Evolutionary conservation across 371 early-diverging fungal genomes (phyloP).

Genomic region (Lichtheimia corymbifera): DNA sequence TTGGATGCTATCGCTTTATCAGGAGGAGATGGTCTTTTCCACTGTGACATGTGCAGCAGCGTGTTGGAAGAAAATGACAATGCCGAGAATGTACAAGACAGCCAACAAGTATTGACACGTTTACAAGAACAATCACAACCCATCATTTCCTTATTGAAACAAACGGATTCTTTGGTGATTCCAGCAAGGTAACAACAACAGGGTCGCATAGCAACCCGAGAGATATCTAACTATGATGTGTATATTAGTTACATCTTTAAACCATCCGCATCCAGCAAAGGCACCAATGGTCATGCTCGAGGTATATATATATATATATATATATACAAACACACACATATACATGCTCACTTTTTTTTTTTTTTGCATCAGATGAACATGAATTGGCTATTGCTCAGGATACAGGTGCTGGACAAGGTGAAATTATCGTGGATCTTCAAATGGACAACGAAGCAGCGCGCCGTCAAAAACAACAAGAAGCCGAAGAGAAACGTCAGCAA

Average conservation of each 20-base stretch:
- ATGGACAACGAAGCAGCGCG: slow-evolving; percentile 74
- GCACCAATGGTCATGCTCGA: slow-evolving; percentile 21
- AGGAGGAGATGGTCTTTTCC: slow-evolving; percentile 54
- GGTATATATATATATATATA: slow-evolving; percentile 27
- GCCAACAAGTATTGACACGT: slow-evolving; percentile 37
- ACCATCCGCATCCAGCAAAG: slow-evolving; percentile 24
- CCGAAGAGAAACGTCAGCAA: slow-evolving; percentile 73
- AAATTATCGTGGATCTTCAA: slow-evolving; percentile 79
- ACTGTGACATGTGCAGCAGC: slow-evolving; percentile 62
- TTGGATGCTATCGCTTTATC: slow-evolving; percentile 59
- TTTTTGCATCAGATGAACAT: slow-evolving; percentile 28
- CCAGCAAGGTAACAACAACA: slow-evolving; percentile 51
- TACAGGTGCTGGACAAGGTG: slow-evolving; percentile 72
- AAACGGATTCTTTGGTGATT: slow-evolving; percentile 76
- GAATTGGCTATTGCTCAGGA: slow-evolving; percentile 74
- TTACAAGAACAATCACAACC: slow-evolving; percentile 82
- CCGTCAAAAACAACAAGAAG: slow-evolving; percentile 67
- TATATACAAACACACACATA: background rate
- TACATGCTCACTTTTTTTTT: background rate
- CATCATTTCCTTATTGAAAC: slow-evolving; percentile 79
- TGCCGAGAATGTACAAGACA: slow-evolving; percentile 59
- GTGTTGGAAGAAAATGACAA: slow-evolving; percentile 70
- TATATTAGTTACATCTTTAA: slow-evolving; percentile 45
- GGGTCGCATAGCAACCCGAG: background rate
- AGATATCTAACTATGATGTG: background rate